Conservation (phyloP, 2,329 filamentous ascomycete genomes). For the Talaromyces verruculosus region DNA sequence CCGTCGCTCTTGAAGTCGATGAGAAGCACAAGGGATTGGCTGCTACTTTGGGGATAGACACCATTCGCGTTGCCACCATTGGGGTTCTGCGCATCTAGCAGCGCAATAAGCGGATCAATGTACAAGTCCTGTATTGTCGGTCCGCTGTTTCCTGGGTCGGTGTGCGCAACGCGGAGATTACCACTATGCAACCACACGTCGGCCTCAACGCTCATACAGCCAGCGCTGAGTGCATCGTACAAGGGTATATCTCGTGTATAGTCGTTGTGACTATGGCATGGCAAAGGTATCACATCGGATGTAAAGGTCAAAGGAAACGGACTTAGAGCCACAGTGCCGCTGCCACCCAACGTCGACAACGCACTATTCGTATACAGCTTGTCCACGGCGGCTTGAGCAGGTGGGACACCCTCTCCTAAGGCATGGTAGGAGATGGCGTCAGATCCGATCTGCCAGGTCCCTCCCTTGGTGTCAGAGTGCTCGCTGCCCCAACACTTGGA, state of each 20-base stretch:
- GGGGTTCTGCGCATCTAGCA: slow-evolving; percentile 56
- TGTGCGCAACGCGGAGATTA: slow-evolving; percentile 65
- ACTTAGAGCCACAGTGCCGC: not conserved
- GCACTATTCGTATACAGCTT: not conserved
- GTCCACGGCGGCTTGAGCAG: not conserved
- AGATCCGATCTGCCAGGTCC: not conserved
- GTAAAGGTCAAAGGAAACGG: not conserved
- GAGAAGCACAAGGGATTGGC: slow-evolving; percentile 60
- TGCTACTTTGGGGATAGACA: slow-evolving; percentile 12
- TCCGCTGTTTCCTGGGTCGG: slow-evolving; percentile 50
- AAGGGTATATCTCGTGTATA: slow-evolving; percentile 45
- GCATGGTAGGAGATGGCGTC: not conserved
- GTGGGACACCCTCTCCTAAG: not conserved
- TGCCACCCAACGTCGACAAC: not conserved
- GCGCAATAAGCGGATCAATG: slow-evolving; percentile 60
- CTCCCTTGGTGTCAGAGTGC: not conserved
- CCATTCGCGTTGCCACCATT: slow-evolving; percentile 28
- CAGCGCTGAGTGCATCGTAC: slow-evolving; percentile 41
- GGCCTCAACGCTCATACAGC: slow-evolving; percentile 48
- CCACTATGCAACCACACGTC: slow-evolving; percentile 49
- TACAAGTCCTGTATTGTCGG: slow-evolving; percentile 53
- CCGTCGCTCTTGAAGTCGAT: slow-evolving; percentile 68
- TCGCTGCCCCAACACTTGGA: not conserved
- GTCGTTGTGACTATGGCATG: slow-evolving; percentile 46
- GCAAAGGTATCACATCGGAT: slow-evolving; percentile 20